These are phyloP conservation scores for Apophysomyces variabilis DNA, from an alignment of 371 early-diverging fungal genomes.

Conservation along the genomic window DNA sequence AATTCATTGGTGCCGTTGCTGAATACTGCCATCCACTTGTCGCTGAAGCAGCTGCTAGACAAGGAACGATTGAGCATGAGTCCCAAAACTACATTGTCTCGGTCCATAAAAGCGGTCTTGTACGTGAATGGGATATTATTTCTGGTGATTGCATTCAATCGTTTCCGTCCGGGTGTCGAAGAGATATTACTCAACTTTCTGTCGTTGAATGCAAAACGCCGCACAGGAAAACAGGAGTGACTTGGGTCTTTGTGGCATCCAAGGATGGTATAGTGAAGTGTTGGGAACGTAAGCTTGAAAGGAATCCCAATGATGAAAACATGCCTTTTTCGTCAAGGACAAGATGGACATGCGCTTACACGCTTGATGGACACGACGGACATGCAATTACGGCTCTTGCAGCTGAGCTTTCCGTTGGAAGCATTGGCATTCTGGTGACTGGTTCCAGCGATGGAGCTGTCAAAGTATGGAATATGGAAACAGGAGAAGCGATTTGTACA, in stretches of 20 bases:
- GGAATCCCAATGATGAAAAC: constrained; percentile 11
- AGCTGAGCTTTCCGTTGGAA: constrained; percentile 35
- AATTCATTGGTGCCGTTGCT: constrained; percentile 32
- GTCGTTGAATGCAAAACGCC: constrained; percentile 30
- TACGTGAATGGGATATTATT: constrained; percentile 44
- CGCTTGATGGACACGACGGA: constrained; percentile 25
- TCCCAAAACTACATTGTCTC: constrained; percentile 35
- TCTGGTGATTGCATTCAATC: constrained; percentile 39
- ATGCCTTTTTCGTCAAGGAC: not conserved
- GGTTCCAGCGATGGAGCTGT: constrained; percentile 82
- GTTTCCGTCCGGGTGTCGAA: constrained; percentile 26
- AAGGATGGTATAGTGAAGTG: constrained; percentile 43
- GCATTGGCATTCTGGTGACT: constrained; percentile 55
- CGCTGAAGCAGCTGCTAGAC: constrained; percentile 34
- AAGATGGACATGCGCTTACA: constrained; percentile 36
- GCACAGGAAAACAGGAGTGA: constrained; percentile 26
- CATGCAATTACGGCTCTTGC: constrained; percentile 31
- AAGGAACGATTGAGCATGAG: constrained; percentile 8
- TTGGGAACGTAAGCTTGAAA: constrained; percentile 37
- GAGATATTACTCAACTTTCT: constrained; percentile 28
- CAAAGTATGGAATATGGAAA: constrained; percentile 78
- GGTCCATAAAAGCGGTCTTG: constrained; percentile 37
- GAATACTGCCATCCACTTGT: constrained; percentile 38
- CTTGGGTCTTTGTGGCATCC: constrained; percentile 35
- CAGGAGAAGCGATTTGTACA: constrained; percentile 55